Base-by-base conservation (phyloP, 73 alveolate genomes). In the Paramecium bursaria region DNA sequence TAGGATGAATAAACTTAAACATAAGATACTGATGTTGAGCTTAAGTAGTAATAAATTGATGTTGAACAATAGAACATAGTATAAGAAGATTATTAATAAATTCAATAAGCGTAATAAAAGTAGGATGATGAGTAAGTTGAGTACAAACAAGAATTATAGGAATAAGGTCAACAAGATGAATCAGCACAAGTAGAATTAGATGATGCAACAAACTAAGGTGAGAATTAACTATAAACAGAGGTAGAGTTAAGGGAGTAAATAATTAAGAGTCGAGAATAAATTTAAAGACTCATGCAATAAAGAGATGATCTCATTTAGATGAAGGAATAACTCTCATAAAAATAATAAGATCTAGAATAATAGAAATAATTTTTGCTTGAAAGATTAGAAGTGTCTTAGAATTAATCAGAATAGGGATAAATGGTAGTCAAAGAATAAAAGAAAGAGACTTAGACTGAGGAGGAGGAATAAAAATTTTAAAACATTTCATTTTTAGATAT, bases 181-280 rank as follows among this genome's bases (percentile, higher is more conserved):
- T 21, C 33, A 47, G 33, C n/a, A 47, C 19, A 39, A 6, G 44
- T 19, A 10, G 44, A 57, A 50, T 17, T 26, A 44, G 39, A 67
- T 10, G n/a, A 67, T 33, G 35, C 33, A 21, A 15, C 10, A 15
- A 21, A 5, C 33, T 47, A 5, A 19, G 35, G 22, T 44, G 44
- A 35, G 14, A 21, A 67, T 11, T 33, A 39, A 42, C 60, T 39
- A 67, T 29, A 29, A 57, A 57, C 33, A 39, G 82, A 39, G 21
- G 82, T 39, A 19, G 11, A 33, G 21, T 67, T 67, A 67, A 67
- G 50, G 22, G 19, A 67, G 14, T 67, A 42, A 21, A 67, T 67
- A 1, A 19, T 39, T 4, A n/a, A 47, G 14, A 67, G 82, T 67
- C 33, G 82, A 67, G 82, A 67, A 67, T 19, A 67, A 19, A 67